Conservation (phyloP, 1,139 yeast genomes). For the Candida pseudoviswanathii region DNA sequence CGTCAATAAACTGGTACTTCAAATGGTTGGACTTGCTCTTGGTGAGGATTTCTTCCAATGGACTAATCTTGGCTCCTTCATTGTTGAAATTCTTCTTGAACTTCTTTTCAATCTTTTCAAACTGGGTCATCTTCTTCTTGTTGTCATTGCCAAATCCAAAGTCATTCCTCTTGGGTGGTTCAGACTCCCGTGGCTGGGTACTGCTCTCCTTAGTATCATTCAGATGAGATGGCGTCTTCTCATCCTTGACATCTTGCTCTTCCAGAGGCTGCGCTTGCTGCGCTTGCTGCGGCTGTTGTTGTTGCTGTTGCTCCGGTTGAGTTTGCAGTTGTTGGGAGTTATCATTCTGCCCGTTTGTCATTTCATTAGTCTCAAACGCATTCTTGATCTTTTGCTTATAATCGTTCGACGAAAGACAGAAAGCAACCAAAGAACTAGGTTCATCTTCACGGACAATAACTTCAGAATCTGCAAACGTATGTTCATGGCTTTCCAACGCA, state of each 20-base stretch:
- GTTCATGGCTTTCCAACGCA: slow-evolving; percentile 81
- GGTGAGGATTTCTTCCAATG: slow-evolving; percentile 69
- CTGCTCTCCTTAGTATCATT: slow-evolving; percentile 8
- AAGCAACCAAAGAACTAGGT: slow-evolving; percentile 92
- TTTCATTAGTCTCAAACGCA: slow-evolving; percentile 33
- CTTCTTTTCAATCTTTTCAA: slow-evolving; percentile 46
- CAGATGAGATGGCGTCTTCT: no score
- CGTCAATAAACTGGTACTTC: slow-evolving; percentile 89
- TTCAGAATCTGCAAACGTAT: slow-evolving; percentile 90
- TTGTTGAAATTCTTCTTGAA: slow-evolving; percentile 36
- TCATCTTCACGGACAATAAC: slow-evolving; percentile 96
- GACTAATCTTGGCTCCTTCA: slow-evolving; percentile 22
- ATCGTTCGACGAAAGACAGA: slow-evolving; percentile 84
- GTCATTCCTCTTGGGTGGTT: background rate
- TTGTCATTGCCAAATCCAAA: slow-evolving; percentile 17
- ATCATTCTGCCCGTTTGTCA: slow-evolving; percentile 8
- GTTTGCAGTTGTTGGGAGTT: background rate
- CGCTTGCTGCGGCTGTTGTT: slow-evolving; percentile 14
- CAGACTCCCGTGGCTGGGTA: background rate
- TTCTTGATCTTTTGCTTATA: slow-evolving; percentile 65
- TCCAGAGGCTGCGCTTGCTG: slow-evolving; percentile 9
- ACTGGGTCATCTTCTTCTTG: slow-evolving; percentile 40
- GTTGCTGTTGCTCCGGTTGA: slow-evolving; percentile 4
- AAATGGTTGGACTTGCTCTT: slow-evolving; percentile 87
- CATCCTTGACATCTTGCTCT: background rate